A percentile compares a stretch with the other conserved stretches of the same genome.
Conservation (phyloP, 345 rosid species). For the Eucalyptus viminalis region DNA sequence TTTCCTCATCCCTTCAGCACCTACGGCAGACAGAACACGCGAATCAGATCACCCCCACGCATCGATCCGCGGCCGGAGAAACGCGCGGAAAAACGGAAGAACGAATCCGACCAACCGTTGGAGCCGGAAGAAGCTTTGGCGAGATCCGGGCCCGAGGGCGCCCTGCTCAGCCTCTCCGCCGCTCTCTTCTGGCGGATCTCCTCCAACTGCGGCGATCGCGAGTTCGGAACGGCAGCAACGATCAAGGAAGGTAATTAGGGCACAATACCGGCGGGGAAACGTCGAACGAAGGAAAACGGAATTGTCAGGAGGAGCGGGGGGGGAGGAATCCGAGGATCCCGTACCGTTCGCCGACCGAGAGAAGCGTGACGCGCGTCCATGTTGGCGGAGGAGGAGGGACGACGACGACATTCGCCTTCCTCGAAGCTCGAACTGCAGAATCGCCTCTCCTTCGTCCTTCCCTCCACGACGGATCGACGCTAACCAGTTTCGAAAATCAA, state of each 20-base stretch:
- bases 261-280: background rate
- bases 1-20: conserved; percentile 45
- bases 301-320: background rate
- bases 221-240: background rate
- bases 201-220: conserved; percentile 36
- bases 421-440: background rate
- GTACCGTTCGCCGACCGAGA: conserved; percentile 92
- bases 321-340: background rate
- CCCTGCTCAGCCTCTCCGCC: conserved; percentile 71
- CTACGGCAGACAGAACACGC: conserved; percentile 13
- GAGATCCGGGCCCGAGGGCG: conserved; percentile 81
- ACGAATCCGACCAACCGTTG: conserved; percentile 25
- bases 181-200: conserved; percentile 97
- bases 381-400: background rate
- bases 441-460: background rate
- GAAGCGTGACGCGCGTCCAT: conserved; percentile 83
- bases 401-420: background rate
- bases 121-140: conserved; percentile 26
- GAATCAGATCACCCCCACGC: background rate
- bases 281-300: background rate
- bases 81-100: background rate
- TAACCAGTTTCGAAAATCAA: background rate
- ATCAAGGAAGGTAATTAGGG: background rate
- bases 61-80: background rate
- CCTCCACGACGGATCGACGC: background rate